phyloP scores from a whole-genome alignment of 2,329 filamentous ascomycete species.

The Xylariomycetidae sp. region DNA sequence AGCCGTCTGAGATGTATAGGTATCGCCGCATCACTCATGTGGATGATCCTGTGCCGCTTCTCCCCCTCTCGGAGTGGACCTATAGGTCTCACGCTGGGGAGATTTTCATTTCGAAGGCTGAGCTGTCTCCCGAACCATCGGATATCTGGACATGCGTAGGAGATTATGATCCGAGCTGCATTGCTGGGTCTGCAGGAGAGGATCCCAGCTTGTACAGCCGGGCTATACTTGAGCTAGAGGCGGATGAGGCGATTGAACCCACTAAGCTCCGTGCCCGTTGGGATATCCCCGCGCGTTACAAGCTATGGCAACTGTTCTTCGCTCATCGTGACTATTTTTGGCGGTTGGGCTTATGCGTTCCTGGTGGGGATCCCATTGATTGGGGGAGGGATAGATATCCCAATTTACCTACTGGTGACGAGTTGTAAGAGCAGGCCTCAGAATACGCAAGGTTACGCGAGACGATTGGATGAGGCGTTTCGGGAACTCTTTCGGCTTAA shows the following conservation, averaged over 20 bases:
- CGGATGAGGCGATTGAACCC: conserved; percentile 16
- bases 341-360: conserved; percentile 84
- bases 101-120: conserved; percentile 72
- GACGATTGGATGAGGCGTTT: too few relatives aligned
- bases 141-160: conserved; percentile 73
- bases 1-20: conserved; percentile 27
- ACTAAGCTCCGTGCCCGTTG: conserved; percentile 41
- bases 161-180: conserved; percentile 67
- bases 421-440: conserved; percentile 29
- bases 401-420: conserved; percentile 29
- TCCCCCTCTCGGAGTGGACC: conserved; percentile 85
- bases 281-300: conserved; percentile 56
- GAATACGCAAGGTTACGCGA: too few relatives aligned
- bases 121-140: conserved; percentile 60
- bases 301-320: conserved; percentile 90
- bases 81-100: conserved; percentile 83
- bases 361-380: conserved; percentile 67
- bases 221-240: conserved; percentile 16
- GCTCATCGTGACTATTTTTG: conserved; percentile 97
- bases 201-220: conserved; percentile 8
- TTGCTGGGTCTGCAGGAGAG: conserved; percentile 51
- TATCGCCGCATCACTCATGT: conserved; percentile 82
- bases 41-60: conserved; percentile 81
- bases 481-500: too few relatives aligned
- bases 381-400: conserved; percentile 55